Evolutionary conservation across 192 early-diverging fungal genomes (phyloP), one percentile per base, ranked within the genome.

Genomic region (Backusella macrospora): DNA sequence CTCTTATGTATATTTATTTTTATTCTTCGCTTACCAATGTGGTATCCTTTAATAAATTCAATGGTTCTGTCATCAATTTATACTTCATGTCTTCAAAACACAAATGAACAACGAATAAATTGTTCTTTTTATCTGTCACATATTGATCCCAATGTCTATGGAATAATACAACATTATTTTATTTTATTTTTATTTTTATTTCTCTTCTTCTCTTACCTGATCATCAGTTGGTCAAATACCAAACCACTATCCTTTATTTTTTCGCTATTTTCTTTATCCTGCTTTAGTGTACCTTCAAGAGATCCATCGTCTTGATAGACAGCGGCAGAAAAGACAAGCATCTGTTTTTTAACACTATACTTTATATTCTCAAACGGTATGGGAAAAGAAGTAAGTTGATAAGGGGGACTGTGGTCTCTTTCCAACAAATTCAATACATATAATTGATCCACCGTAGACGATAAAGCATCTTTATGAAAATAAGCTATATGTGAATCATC

Each of bases 101-200:
- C 52, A 89, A 72, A 12, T 74, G 66, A 37, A 86, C 83, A 0
- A 83, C 69, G 78, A 91, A 88, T 55, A 91, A 85, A 72, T 90
- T 87, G 43, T 87, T 82, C 69, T 84, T 80, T 80, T 90, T 89
- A 18, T 87, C 82, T 62, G 86, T 76, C 1, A 83, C 76, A 67
- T 86, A 91, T n/a, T 81, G 78, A 70, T 95, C 93, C 92, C 93
- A 95, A 73, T 95, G 93, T 29, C 93, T 73, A 65, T n/a, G n/a
- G n/a, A n/a, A n/a, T n/a, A n/a, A n/a, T n/a, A n/a, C n/a, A n/a
- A n/a, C n/a, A n/a, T n/a, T n/a, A n/a, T n/a, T n/a, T 43, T 43
- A 59, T 23, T 26, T 21, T 4, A 23, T 8, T n/a, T 59, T 23
- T 55, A 23, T 34, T 34, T 34, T 34, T 34, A 1, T 34, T 34